Base-by-base conservation (phyloP, 345 rosid species). In the Cardamine chenopodiifolia region DNA sequence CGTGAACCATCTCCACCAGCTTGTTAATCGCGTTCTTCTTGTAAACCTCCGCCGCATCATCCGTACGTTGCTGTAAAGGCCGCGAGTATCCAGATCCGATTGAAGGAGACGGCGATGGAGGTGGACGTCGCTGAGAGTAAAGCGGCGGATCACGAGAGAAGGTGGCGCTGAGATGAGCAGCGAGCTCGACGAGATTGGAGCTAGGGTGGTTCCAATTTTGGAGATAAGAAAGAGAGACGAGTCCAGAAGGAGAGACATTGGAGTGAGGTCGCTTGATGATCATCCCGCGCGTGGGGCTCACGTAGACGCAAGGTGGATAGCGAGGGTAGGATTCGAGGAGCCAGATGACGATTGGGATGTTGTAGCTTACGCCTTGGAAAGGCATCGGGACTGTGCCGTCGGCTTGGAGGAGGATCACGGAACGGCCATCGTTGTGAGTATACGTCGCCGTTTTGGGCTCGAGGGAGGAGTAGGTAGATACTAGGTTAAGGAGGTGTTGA, bases 271-370 rank as follows among this genome's bases (percentile, higher is more conserved):
- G 87, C 55, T 90, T 90, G 88, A 95, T 95, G 78, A 92, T 75
- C 99, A 95, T 95, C 60, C 92, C 97, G 56, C 91, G 92, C n/a
- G 97, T 87, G 40, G 99, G 97, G 47, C 92, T 95, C 7, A 95
- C 90, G 82, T 87, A 95, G 39, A 92, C 99, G 71, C 81, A 74
- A 23, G 99, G 97, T 1, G 97, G 86, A 67, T 89, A 79, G 26
- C 81, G 86, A 22, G 97, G 99, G 79, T 95, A 95, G 3, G 97
- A 84, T 45, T 95, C 99, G 64, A 86, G 81, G 47, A 95, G 96
- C 99, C 99, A 95, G 82, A 92, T 59, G 55, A 92, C 72, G 83
- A 95, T 71, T 6, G 99, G 99, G 78, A 95, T 90, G 82, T 92
- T 95, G 86, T 95, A 95, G 68, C 85, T 90, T 56, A 89, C 86